These are phyloP conservation scores for Kewa caespitosa DNA, from an alignment of 179 eudicot genomes.

Conservation along the genomic window DNA sequence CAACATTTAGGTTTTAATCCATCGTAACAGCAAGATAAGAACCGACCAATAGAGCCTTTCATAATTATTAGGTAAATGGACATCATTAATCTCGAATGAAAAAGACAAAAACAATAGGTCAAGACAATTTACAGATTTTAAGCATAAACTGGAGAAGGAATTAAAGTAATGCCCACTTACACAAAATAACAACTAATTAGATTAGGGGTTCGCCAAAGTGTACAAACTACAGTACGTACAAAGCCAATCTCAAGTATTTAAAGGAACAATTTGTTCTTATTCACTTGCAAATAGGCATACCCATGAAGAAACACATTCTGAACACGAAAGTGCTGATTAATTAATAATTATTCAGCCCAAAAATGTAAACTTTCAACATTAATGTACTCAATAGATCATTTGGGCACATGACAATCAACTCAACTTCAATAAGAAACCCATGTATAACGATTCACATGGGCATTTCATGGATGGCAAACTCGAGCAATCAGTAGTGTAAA, in stretches of 20 bases:
- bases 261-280: constrained; percentile 15
- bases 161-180: neutral
- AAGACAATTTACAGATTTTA: neutral
- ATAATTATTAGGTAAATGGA: too few species aligned
- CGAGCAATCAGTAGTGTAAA: neutral
- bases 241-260: neutral
- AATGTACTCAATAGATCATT: neutral
- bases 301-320: too few species aligned
- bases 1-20: too few species aligned
- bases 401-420: neutral
- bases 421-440: neutral
- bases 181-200: neutral
- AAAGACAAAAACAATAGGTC: neutral
- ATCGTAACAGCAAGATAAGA: too few species aligned
- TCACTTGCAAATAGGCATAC: neutral
- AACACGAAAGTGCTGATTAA: neutral
- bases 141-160: neutral
- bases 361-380: neutral
- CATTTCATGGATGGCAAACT: neutral
- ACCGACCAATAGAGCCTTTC: too few species aligned
- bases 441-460: neutral
- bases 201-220: constrained; percentile 5
- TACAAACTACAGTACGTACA: neutral
- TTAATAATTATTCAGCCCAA: neutral
- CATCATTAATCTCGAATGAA: too few species aligned